Percentiles rank a stretch among this genome's conserved stretches.
Evolutionary conservation across 108 stramenopile species (phyloP).

Genomic region (Cyclostephanos invisitatus): DNA sequence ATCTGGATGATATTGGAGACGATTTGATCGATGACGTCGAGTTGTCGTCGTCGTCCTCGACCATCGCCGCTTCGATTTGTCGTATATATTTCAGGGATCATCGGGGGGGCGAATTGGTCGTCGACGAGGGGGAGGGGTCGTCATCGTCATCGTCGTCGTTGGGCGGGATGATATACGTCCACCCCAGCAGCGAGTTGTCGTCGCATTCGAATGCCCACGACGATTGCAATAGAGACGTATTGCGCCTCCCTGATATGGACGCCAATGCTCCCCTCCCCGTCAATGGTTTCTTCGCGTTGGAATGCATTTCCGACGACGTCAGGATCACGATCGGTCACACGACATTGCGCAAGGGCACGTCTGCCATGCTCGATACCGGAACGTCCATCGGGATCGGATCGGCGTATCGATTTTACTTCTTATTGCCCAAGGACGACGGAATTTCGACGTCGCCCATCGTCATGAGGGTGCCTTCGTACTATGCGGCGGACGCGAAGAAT

Average conservation of each 20-base stretch:
- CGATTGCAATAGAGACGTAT: constrained; percentile 5
- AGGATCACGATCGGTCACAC: constrained; percentile 46
- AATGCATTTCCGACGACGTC: constrained; percentile 53
- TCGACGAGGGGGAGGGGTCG: constrained; percentile 10
- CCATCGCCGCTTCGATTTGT: constrained; percentile 21
- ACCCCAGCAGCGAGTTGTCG: too few species aligned
- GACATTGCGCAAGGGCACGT: constrained; percentile 14
- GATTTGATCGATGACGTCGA: constrained; percentile 48
- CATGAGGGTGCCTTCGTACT: constrained; percentile 17
- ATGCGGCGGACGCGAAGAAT: not conserved
- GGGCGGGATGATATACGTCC: constrained; percentile 19
- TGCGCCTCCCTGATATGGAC: constrained; percentile 21
- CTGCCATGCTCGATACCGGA: constrained; percentile 26
- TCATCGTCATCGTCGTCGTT: not conserved
- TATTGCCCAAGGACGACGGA: constrained; percentile 13
- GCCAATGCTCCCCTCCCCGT: constrained; percentile 25
- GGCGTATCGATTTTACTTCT: constrained; percentile 29
- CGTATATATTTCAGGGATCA: constrained; percentile 17
- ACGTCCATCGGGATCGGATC: constrained; percentile 11
- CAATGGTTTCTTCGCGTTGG: constrained; percentile 66
- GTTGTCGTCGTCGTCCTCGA: constrained; percentile 34
- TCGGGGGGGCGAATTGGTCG: constrained; percentile 13
- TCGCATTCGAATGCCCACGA: constrained; percentile 1
- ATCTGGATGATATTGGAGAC: too few species aligned
- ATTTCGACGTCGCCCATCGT: not conserved